phyloP scores from a whole-genome alignment of 2,329 filamentous ascomycete genomes.

The Penicillium sp. region DNA sequence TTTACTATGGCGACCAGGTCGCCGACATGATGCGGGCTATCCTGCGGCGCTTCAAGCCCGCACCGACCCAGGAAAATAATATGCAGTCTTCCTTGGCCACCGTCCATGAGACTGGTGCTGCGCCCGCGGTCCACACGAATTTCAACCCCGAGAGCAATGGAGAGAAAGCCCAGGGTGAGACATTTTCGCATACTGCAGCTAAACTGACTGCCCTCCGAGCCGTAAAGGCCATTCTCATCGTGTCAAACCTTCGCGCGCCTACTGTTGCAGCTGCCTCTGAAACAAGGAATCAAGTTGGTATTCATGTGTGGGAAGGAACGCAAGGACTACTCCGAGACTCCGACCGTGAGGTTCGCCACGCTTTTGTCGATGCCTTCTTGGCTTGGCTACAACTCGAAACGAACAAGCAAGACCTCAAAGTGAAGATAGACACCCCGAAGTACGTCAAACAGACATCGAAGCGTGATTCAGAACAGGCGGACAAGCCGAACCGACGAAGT shows the following conservation, averaged over 20 bases:
- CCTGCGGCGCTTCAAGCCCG: constrained; percentile 72
- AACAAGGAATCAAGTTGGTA: constrained; percentile 69
- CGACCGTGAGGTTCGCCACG: constrained; percentile 73
- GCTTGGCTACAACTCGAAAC: constrained; percentile 86
- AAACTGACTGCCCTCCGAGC: constrained; percentile 68
- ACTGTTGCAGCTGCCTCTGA: constrained; percentile 61
- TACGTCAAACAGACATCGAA: constrained; percentile 44
- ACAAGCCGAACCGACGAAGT: constrained; percentile 57
- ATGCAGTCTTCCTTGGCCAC: constrained; percentile 39
- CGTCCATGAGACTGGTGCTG: constrained; percentile 20
- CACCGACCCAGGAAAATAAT: constrained; percentile 44
- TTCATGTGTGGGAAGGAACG: constrained; percentile 92
- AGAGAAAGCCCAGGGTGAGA: constrained; percentile 54
- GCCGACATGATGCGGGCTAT: constrained; percentile 89
- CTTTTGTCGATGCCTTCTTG: constrained; percentile 78
- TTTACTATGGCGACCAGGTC: constrained; percentile 96
- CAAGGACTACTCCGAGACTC: constrained; percentile 86
- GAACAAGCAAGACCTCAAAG: constrained; percentile 61
- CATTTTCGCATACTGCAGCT: constrained; percentile 61
- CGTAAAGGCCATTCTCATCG: constrained; percentile 76
- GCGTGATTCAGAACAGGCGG: constrained; percentile 41
- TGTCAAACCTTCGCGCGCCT: constrained; percentile 69
- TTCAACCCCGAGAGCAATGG: constrained; percentile 9
- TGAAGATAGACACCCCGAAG: constrained; percentile 57
- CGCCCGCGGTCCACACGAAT: background rate